Conservation (phyloP, 805 yeast genomes). For the Yarrowia keelungensis region DNA sequence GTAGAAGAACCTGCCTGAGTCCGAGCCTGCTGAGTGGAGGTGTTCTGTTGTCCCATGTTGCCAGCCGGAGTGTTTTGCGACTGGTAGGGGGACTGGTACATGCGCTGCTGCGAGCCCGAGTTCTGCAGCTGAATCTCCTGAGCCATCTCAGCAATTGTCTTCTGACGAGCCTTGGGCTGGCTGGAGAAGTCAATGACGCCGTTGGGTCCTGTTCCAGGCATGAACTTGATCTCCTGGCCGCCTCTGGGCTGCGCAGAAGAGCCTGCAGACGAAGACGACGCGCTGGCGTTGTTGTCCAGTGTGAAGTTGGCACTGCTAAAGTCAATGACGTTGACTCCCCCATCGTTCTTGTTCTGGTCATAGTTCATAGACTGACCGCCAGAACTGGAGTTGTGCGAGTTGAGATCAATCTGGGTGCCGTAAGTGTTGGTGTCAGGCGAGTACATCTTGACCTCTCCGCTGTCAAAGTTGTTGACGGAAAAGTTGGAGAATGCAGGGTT, state of each 20-base stretch:
- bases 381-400: constrained; percentile 1
- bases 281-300: constrained; percentile 14
- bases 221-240: constrained; percentile 33
- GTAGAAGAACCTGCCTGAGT: constrained; percentile 12
- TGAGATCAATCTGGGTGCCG: constrained; percentile 38
- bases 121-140: constrained; percentile 47
- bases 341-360: constrained; percentile 30
- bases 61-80: constrained; percentile 28
- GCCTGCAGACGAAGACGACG: constrained; percentile 15
- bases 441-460: constrained; percentile 37
- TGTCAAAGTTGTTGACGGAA: constrained; percentile 27
- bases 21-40: constrained; percentile 25
- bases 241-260: constrained; percentile 19
- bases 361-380: constrained; percentile 17
- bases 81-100: constrained; percentile 37
- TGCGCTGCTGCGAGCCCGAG: constrained; percentile 39
- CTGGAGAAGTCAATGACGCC: constrained; percentile 39
- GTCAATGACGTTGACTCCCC: constrained; percentile 35
- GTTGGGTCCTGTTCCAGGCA: constrained; percentile 33
- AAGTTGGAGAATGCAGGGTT: constrained; percentile 36
- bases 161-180: constrained; percentile 43
- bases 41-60: neutral
- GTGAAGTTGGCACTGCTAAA: constrained; percentile 35
- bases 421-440: constrained; percentile 38
- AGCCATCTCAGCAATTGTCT: constrained; percentile 49